These are phyloP conservation scores for Zygosaccharomyces bisporus DNA, from an alignment of 805 yeast genomes.

Conservation along the genomic window DNA sequence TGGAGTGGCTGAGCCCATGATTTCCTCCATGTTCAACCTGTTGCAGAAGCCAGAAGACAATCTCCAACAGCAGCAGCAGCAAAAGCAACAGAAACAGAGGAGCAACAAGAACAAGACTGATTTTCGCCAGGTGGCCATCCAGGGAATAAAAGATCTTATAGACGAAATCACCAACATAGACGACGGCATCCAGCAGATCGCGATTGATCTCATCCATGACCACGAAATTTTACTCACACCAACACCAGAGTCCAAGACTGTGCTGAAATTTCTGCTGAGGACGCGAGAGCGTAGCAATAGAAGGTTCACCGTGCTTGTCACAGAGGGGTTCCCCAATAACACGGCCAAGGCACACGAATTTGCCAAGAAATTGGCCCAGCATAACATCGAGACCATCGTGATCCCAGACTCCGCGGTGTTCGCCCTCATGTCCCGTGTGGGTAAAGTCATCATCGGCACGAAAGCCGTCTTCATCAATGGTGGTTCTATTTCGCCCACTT, in stretches of 20 bases:
- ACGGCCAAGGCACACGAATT: slow-evolving; percentile 72
- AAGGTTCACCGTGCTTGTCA: slow-evolving; percentile 84
- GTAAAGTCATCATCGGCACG: slow-evolving; percentile 92
- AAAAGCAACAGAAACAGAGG: slow-evolving; percentile 23
- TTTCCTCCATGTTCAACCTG: slow-evolving; percentile 82
- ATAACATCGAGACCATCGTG: slow-evolving; percentile 83
- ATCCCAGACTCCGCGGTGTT: slow-evolving; percentile 90
- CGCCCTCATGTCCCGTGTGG: slow-evolving; percentile 96
- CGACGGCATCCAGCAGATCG: slow-evolving; percentile 86
- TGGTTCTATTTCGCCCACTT: slow-evolving; percentile 80
- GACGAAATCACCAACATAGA: slow-evolving; percentile 88
- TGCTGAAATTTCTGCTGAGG: slow-evolving; percentile 75
- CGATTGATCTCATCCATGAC: slow-evolving; percentile 91
- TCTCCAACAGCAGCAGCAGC: slow-evolving; percentile 18
- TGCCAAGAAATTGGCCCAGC: slow-evolving; percentile 73
- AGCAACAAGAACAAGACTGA: slow-evolving; percentile 44
- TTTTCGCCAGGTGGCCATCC: slow-evolving; percentile 79
- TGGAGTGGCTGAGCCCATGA: slow-evolving; percentile 47
- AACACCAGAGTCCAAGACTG: slow-evolving; percentile 91
- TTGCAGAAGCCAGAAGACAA: slow-evolving; percentile 49
- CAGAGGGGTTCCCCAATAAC: slow-evolving; percentile 90
- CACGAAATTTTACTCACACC: slow-evolving; percentile 80
- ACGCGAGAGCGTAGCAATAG: slow-evolving; percentile 75
- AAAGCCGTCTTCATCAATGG: slow-evolving; percentile 94
- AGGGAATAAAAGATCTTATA: slow-evolving; percentile 85